phyloP scores from a whole-genome alignment of 805 yeast species.

The Yarrowia deformans region DNA sequence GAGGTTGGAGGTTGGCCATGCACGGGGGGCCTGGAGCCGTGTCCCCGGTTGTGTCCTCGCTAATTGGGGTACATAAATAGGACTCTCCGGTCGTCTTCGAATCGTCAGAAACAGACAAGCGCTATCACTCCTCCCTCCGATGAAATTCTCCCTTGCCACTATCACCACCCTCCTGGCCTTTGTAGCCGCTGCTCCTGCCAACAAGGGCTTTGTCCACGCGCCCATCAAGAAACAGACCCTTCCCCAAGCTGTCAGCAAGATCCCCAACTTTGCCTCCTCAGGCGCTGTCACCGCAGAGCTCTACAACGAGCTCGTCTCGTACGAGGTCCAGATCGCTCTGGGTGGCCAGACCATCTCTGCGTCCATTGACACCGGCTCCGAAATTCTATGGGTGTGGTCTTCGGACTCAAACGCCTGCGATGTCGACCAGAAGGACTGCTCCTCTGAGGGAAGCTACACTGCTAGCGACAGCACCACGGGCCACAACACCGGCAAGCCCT shows the following conservation, averaged over 20 bases:
- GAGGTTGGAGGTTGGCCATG: too few relatives aligned
- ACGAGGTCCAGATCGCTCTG: conserved; percentile 2
- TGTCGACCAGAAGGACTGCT: neutral
- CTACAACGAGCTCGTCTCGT: conserved; percentile 5
- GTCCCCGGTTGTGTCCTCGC: too few relatives aligned
- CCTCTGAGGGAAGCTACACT: neutral
- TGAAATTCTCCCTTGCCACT: conserved; percentile 23
- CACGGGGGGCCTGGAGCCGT: neutral
- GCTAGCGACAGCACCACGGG: neutral
- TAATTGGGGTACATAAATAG: neutral
- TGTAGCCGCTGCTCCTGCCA: conserved; percentile 8
- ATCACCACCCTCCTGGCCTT: conserved; percentile 24
- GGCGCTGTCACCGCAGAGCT: conserved; percentile 6
- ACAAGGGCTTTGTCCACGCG: conserved; percentile 8
- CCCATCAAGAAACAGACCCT: conserved; percentile 3
- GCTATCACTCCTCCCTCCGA: neutral
- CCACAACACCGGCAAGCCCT: neutral
- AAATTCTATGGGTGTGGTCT: conserved; percentile 10
- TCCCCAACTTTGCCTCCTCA: conserved; percentile 13
- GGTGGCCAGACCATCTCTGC: conserved; percentile 9
- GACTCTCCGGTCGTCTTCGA: neutral
- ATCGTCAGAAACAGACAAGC: neutral
- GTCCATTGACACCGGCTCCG: conserved; percentile 11
- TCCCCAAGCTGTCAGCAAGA: neutral
- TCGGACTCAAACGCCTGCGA: neutral